Base-by-base conservation (phyloP, 2,329 filamentous ascomycete genomes). In the Fusarium sp. region DNA sequence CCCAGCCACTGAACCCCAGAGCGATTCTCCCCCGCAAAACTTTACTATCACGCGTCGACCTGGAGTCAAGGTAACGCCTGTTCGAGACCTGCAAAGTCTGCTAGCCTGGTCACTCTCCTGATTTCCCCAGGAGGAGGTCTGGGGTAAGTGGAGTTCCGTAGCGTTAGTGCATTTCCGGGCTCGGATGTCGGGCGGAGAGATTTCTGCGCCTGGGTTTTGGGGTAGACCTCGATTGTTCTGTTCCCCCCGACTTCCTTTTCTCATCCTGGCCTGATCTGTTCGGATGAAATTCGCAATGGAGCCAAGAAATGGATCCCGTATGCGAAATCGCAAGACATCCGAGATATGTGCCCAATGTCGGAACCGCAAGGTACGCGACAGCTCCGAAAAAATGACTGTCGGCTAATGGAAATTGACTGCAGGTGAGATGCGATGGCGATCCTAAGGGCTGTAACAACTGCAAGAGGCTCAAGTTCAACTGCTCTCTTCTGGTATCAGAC, bases 271-370 rank as follows among this genome's bases (percentile, higher is more conserved):
- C 9, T 35, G 15, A n/a, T 39, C 5, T 36, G 6, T 6, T 39
- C 35, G 47, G 32, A 65, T 15, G 12, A 6, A 12, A 6, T 11
- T 35, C 12, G 15, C 15, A 35, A 66, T 63, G 63, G 32, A 35
- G 18, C 17, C 35, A 50, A 35, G 59, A 39, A 28, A 42, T 24
- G 36, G 50, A 14, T 42, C 67, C 35, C 66, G 38, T 32, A 42
- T 32, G 32, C 59, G 66, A 24, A 70, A 69, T 22, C 53, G 54
- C 47, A 70, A 65, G 54, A 69, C 68, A 36, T 65, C 41, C 47
- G 66, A 70, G 35, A 72, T 72, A 36, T 72, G 67, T 30, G 60
- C 62, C 4, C 69, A 72, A 32, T 71, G 69, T 53, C 69, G 69
- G 28, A 72, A 72, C 41, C 67, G 69, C 18, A 72, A 72, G 47